phyloP scores from a whole-genome alignment of 2,329 filamentous ascomycete species.

The Huntiella omanensis region DNA sequence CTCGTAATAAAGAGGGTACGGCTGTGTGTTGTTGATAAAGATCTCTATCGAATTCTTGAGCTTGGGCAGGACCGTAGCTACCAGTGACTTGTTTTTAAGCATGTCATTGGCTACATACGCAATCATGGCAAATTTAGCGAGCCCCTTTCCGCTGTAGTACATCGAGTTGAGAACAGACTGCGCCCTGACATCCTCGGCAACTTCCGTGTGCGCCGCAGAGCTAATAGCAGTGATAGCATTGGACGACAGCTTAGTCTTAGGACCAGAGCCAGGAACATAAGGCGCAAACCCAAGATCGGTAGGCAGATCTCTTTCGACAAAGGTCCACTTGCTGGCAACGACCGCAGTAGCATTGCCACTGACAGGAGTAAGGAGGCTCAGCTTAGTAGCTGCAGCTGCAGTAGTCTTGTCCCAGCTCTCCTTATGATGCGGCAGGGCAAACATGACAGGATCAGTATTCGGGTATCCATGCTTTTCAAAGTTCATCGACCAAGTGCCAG shows the following conservation, averaged over 20 bases:
- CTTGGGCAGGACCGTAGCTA: conserved; percentile 36
- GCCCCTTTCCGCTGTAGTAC: conserved; percentile 78
- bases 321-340: conserved; percentile 53
- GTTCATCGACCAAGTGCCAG: conserved; percentile 52
- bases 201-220: conserved; percentile 48
- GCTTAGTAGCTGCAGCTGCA: conserved; percentile 28
- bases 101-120: conserved; percentile 47
- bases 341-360: conserved; percentile 67
- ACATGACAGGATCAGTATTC: conserved; percentile 53
- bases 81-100: conserved; percentile 36
- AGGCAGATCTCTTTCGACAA: conserved; percentile 58
- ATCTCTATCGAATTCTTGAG: conserved; percentile 47
- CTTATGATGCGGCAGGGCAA: conserved; percentile 71
- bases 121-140: conserved; percentile 58
- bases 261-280: conserved; percentile 41
- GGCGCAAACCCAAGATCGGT: conserved; percentile 58
- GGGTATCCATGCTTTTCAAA: conserved; percentile 54
- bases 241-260: conserved; percentile 27
- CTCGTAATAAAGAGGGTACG: conserved; percentile 46
- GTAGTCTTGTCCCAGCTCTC: conserved; percentile 48
- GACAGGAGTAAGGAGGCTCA: conserved; percentile 60
- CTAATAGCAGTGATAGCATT: conserved; percentile 40
- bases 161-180: conserved; percentile 67
- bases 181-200: conserved; percentile 54
- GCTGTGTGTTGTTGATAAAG: conserved; percentile 50